A percentile compares a stretch with the other conserved stretches of the same genome.
phyloP scores from a whole-genome alignment of 768 basidiomycete species.

The Tylopilus sp. region DNA sequence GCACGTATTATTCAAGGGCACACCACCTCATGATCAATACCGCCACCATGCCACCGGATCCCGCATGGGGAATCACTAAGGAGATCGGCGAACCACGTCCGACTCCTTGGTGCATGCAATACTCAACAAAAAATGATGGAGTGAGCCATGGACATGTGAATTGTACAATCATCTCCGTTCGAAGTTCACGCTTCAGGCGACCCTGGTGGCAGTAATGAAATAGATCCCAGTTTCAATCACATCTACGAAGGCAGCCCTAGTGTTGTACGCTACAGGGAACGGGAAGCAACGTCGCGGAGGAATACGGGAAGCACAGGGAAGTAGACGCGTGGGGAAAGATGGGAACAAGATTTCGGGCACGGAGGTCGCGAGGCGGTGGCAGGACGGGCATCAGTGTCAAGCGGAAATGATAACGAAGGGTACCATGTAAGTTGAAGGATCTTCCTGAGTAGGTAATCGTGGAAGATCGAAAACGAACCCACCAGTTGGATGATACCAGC shows the following conservation, averaged over 20 bases:
- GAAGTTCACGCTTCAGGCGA: neutral
- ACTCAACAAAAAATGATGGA: neutral
- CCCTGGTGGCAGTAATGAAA: slow-evolving; percentile 8
- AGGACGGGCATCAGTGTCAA: slow-evolving; percentile 25
- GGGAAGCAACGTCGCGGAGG: slow-evolving; percentile 12
- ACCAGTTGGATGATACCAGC: slow-evolving; percentile 82
- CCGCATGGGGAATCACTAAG: neutral
- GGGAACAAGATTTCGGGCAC: slow-evolving; percentile 1
- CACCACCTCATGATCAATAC: slow-evolving; percentile 1
- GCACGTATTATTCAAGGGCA: neutral
- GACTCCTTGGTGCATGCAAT: neutral
- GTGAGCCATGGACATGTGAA: neutral
- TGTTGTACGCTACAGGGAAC: slow-evolving; percentile 27
- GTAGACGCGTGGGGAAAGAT: slow-evolving; percentile 12
- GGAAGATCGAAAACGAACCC: slow-evolving; percentile 30
- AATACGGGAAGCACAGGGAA: slow-evolving; percentile 6
- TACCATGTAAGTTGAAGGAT: slow-evolving; percentile 5
- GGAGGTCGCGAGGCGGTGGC: slow-evolving; percentile 8
- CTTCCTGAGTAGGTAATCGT: slow-evolving; percentile 8
- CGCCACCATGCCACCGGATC: neutral
- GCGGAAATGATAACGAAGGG: slow-evolving; percentile 18
- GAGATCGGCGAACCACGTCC: neutral
- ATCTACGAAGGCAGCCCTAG: slow-evolving; percentile 30
- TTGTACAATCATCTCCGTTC: slow-evolving; percentile 8
- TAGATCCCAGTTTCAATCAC: neutral